These are phyloP conservation scores for Ailanthus altissimus DNA, from an alignment of 345 rosid species.

Conservation along the genomic window DNA sequence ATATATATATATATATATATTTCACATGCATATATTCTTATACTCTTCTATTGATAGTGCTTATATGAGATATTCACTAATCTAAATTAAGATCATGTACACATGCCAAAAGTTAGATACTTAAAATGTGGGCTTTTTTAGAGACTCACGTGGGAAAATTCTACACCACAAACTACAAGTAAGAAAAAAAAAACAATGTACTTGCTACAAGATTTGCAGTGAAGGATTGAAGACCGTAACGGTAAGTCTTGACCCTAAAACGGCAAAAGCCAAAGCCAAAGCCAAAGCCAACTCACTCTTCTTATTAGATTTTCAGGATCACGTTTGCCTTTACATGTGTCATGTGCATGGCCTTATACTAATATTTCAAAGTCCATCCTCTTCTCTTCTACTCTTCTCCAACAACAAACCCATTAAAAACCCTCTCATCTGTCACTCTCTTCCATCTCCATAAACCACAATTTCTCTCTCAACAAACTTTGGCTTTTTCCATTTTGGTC, in stretches of 20 bases:
- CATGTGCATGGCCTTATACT: slow-evolving; percentile 47
- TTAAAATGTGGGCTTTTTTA: too few species aligned
- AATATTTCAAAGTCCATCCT: slow-evolving; percentile 16
- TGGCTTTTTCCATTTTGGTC: not conserved
- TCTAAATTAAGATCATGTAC: too few species aligned
- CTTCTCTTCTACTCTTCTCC: slow-evolving; percentile 17
- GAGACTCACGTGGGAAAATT: not conserved
- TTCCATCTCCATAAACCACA: slow-evolving; percentile 12
- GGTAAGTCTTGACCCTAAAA: not conserved
- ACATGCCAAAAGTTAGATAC: too few species aligned
- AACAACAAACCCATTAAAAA: slow-evolving; percentile 17
- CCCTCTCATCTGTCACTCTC: slow-evolving; percentile 13
- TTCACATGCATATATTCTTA: too few species aligned
- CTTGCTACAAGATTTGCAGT: too few species aligned
- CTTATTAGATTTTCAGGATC: slow-evolving; percentile 28
- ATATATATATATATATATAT: too few species aligned
- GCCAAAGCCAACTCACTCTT: too few species aligned
- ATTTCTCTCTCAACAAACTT: not conserved
- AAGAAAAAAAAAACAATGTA: not conserved
- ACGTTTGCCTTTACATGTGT: slow-evolving; percentile 53
- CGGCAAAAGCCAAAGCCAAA: too few species aligned
- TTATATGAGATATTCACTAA: too few species aligned
- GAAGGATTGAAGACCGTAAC: not conserved
- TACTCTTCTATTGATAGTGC: too few species aligned
- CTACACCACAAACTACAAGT: not conserved